Percentiles rank a stretch among this genome's conserved stretches.
phyloP scores from a whole-genome alignment of 768 basidiomycete species.

The Phallus indusiatus region DNA sequence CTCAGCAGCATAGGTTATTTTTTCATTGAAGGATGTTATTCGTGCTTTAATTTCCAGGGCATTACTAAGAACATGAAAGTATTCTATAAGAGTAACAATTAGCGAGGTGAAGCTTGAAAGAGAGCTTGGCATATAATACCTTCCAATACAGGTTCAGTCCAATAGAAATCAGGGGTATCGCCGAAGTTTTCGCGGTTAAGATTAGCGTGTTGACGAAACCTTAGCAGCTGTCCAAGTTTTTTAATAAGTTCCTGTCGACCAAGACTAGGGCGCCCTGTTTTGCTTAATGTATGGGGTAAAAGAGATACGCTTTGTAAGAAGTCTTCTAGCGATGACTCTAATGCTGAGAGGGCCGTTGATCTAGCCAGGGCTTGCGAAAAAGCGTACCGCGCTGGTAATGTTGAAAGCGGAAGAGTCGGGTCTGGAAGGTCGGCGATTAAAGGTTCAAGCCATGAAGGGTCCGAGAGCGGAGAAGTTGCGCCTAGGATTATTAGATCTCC shows the following conservation, averaged over 20 bases:
- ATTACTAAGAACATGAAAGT: conserved; percentile 76
- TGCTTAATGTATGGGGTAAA: conserved; percentile 65
- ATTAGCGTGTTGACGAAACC: conserved; percentile 86
- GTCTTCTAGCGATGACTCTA: conserved; percentile 77
- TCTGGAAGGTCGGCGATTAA: conserved; percentile 36
- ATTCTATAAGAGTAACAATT: conserved; percentile 31
- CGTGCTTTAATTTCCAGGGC: conserved; percentile 83
- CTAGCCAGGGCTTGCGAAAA: conserved; percentile 87
- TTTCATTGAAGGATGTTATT: conserved; percentile 78
- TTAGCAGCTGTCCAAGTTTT: conserved; percentile 86
- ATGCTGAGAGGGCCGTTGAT: conserved; percentile 75
- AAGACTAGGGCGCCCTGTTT: conserved; percentile 79
- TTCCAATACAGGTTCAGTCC: conserved; percentile 89
- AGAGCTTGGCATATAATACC: conserved; percentile 30
- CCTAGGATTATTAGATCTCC: conserved; percentile 91
- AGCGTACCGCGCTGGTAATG: conserved; percentile 79
- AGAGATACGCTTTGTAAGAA: conserved; percentile 78
- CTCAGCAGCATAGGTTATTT: conserved; percentile 86
- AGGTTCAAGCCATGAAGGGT: conserved; percentile 31
- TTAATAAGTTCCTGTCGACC: conserved; percentile 76
- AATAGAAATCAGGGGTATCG: conserved; percentile 88
- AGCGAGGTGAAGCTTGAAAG: background rate
- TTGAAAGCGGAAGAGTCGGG: conserved; percentile 47
- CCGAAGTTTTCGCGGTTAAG: conserved; percentile 83
- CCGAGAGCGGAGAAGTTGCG: conserved; percentile 47